Conservation (phyloP, 2,329 filamentous ascomycete genomes). For the Alternaria ethzedia region DNA sequence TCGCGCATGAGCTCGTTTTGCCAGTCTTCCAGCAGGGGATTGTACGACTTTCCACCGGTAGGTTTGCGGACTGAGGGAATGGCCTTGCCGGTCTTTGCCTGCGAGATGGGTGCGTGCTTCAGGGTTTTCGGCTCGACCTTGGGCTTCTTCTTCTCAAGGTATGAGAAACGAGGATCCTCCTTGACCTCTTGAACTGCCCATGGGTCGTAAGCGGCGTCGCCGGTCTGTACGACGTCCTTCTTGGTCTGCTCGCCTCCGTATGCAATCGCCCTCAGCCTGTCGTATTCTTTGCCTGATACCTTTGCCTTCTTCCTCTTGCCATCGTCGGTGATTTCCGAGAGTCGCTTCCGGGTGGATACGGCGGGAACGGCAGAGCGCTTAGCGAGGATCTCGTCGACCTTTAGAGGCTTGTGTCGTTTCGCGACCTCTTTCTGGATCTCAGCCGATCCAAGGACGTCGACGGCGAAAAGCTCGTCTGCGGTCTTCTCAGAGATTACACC, state of each 20-base stretch:
- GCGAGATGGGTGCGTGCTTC: conserved; percentile 76
- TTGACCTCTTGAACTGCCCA: conserved; percentile 67
- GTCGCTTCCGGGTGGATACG: conserved; percentile 78
- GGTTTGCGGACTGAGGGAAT: conserved; percentile 82
- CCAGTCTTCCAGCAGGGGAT: conserved; percentile 87
- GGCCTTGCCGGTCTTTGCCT: conserved; percentile 80
- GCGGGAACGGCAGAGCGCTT: conserved; percentile 82
- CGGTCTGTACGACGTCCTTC: conserved; percentile 59
- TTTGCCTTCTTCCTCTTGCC: conserved; percentile 76
- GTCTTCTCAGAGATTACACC: conserved; percentile 84
- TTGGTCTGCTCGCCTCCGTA: conserved; percentile 67
- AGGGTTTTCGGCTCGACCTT: conserved; percentile 77
- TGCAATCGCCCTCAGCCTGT: conserved; percentile 78
- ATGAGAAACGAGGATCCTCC: conserved; percentile 65
- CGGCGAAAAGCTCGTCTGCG: conserved; percentile 81
- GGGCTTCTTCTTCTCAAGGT: conserved; percentile 69
- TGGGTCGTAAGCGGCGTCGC: conserved; percentile 73
- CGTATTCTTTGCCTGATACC: conserved; percentile 83
- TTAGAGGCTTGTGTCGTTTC: conserved; percentile 78
- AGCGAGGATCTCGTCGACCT: conserved; percentile 89
- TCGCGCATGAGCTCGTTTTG: conserved; percentile 75
- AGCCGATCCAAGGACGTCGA: conserved; percentile 77
- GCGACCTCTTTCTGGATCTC: conserved; percentile 69
- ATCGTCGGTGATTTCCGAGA: conserved; percentile 73
- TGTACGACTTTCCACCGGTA: conserved; percentile 86